phyloP scores from a whole-genome alignment of 805 yeast species.

The Wickerhamiella azyma region DNA sequence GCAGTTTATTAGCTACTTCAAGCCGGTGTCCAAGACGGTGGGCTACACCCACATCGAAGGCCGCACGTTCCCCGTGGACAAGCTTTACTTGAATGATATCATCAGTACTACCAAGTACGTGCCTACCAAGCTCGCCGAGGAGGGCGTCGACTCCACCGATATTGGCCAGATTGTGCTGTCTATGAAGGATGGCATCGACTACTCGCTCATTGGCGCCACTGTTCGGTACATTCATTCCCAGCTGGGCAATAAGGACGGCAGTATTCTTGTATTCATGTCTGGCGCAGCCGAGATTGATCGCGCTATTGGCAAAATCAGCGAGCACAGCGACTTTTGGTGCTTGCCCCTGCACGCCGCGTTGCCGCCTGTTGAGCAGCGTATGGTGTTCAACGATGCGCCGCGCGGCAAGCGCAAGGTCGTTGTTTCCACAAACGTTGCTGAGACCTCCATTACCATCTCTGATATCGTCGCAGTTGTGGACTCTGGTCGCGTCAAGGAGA shows the following conservation, averaged over 20 bases:
- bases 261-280: slow-evolving; percentile 74
- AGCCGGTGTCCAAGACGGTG: slow-evolving; percentile 22
- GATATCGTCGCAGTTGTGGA: slow-evolving; percentile 90
- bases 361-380: slow-evolving; percentile 66
- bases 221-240: slow-evolving; percentile 40
- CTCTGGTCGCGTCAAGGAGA: slow-evolving; percentile 69
- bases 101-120: slow-evolving; percentile 43
- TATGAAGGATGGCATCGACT: slow-evolving; percentile 40
- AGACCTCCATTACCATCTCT: slow-evolving; percentile 90
- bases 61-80: slow-evolving; percentile 82
- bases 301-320: slow-evolving; percentile 29
- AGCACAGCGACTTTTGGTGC: slow-evolving; percentile 28
- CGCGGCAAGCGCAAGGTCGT: slow-evolving; percentile 57
- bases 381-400: slow-evolving; percentile 50
- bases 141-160: slow-evolving; percentile 14
- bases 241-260: slow-evolving; percentile 43
- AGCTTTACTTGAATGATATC: slow-evolving; percentile 56
- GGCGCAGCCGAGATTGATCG: slow-evolving; percentile 79
- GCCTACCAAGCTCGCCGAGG: slow-evolving; percentile 13
- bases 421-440: slow-evolving; percentile 88
- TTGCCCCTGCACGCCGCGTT: slow-evolving; percentile 85
- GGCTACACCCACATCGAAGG: slow-evolving; percentile 80
- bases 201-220: slow-evolving; percentile 50
- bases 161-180: slow-evolving; percentile 23
- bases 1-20: slow-evolving; percentile 55